Evolutionary conservation across 306 rosid species (phyloP).

Genomic region (Lablab purpureus): DNA sequence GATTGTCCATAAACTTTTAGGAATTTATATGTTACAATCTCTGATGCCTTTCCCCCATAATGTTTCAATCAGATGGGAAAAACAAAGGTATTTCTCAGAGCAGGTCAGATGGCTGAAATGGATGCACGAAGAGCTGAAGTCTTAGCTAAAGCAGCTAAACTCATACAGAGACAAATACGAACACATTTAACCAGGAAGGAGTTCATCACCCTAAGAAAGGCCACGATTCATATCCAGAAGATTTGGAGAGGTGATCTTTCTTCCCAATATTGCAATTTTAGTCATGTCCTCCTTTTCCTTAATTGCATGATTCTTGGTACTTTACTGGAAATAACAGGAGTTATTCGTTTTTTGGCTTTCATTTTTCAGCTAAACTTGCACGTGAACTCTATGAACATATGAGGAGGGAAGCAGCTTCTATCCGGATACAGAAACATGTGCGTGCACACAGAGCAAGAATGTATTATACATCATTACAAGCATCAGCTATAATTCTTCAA

Average conservation of each 20-base stretch:
- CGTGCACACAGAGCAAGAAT: constrained; percentile 66
- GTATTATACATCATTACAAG: constrained; percentile 63
- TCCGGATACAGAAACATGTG: constrained; percentile 76
- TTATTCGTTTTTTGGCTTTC: constrained; percentile 24
- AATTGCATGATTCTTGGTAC: background rate
- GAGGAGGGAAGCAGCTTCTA: constrained; percentile 84
- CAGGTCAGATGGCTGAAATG: constrained; percentile 96
- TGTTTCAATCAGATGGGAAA: constrained; percentile 73
- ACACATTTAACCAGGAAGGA: constrained; percentile 78
- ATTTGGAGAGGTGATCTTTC: constrained; percentile 71
- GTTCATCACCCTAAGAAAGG: constrained; percentile 65
- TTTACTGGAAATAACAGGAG: constrained; percentile 31
- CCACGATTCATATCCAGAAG: constrained; percentile 73
- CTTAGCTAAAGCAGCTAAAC: constrained; percentile 76
- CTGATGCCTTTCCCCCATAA: constrained; percentile 17
- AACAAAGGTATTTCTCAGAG: constrained; percentile 86
- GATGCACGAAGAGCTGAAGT: constrained; percentile 88
- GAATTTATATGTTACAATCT: constrained; percentile 23
- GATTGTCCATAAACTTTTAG: background rate
- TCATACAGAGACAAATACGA: constrained; percentile 80
- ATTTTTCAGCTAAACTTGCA: constrained; percentile 71
- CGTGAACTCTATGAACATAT: constrained; percentile 65
- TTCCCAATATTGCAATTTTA: constrained; percentile 29
- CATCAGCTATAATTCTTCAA: constrained; percentile 71
- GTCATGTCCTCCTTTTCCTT: background rate